These are phyloP conservation scores for Venturia effusa DNA, from an alignment of 2,329 filamentous ascomycete species.

Conservation along the genomic window DNA sequence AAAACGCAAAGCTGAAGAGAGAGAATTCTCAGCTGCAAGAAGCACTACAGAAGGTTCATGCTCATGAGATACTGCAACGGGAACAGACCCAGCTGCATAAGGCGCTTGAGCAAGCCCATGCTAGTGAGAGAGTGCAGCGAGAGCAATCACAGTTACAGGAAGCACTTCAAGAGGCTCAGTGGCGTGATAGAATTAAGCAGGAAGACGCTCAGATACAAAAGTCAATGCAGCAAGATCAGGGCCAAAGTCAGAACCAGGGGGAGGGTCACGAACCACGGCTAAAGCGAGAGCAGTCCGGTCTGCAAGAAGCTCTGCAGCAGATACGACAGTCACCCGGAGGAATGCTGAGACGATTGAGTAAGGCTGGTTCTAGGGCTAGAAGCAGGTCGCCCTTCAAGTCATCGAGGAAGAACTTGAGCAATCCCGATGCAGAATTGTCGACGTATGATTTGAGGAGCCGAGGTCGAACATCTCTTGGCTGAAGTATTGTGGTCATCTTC, in stretches of 20 bases:
- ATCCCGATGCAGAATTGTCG: neutral
- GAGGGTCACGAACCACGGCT: neutral
- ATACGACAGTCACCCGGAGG: neutral
- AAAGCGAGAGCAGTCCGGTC: neutral
- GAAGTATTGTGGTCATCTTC: neutral
- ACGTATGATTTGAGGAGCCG: neutral
- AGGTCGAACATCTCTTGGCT: neutral
- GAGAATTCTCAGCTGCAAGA: constrained; percentile 9
- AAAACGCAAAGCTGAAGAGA: neutral
- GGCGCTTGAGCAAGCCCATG: neutral
- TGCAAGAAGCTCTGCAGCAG: neutral
- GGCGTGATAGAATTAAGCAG: neutral
- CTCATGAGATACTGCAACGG: neutral
- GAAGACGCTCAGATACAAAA: constrained; percentile 6
- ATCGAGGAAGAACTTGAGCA: neutral
- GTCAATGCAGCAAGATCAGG: neutral
- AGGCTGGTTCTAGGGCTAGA: neutral
- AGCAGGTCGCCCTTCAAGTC: constrained; percentile 1
- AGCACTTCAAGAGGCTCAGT: neutral
- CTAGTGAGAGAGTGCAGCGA: neutral
- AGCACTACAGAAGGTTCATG: neutral
- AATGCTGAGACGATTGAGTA: neutral
- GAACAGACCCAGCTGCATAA: constrained; percentile 6
- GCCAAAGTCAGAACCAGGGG: neutral
- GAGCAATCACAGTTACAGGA: neutral